Base-by-base conservation (phyloP, 2,329 filamentous ascomycete species). In the Talaromyces atroroseus region DNA sequence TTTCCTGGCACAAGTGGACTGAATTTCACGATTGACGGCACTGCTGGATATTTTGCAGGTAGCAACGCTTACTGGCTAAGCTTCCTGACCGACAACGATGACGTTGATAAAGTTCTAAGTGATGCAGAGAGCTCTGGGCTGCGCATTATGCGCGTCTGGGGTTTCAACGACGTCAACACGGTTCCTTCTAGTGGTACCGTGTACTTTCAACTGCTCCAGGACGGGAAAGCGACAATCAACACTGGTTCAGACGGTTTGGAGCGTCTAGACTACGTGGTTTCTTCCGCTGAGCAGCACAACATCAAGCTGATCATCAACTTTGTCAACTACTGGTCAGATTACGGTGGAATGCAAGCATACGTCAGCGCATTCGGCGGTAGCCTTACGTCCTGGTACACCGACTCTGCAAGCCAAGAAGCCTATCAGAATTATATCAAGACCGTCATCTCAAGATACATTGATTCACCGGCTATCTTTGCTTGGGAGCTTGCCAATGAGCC, bases 401-500 rank as follows among this genome's bases (percentile, higher is more conserved):
- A 80, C 62, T 62, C 71, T 0, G 69, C 71, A 0, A 78, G 79
- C 5, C 82, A 85, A 68, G 63, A 73, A 0, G 80, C 84, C 55
- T 88, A 88, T 67, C 82, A 82, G 62, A 76, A 73, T 48, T 89
- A 88, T 65, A 78, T 88, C 64, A 73, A 79, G 48, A 72, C 75
- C 0, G 76, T 88, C 8, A 78, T 88, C 2, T 79, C 71, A n/a
- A 76, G 85, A 11, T 88, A 86, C 70, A 79, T 74, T 46, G 73
- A 76, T 59, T 85, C 82, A 0, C 71, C 80, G 0, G 79, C 85
- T 0, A 77, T 88, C 49, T 82, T 88, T 61, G 82, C 83, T 0
- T 88, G 85, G 85, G 85, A 88, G 64, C 72, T 88, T 1, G 81
- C 77, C 56, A 88, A 88, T 61, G 85, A 88, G 69, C 81, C 84